A percentile compares a stretch with the other conserved stretches of the same genome.
Conservation (phyloP, 257 asterid genomes). For the Solanum piurae region DNA sequence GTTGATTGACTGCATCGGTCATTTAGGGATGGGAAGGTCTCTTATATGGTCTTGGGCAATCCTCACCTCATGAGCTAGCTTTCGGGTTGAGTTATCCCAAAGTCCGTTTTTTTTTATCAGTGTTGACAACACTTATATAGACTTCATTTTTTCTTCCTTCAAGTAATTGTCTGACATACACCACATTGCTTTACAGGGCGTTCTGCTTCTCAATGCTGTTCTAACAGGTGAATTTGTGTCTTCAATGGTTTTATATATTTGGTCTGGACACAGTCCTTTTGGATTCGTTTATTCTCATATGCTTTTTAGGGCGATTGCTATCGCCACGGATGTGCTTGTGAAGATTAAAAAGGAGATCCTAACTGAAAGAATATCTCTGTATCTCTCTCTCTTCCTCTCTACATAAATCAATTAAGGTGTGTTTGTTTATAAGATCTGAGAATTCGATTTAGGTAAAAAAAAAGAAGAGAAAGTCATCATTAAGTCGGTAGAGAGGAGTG, state of each 20-base stretch:
- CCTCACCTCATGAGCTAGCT: not conserved
- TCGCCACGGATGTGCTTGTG: not conserved
- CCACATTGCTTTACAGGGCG: slow-evolving; percentile 47
- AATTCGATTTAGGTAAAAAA: not conserved
- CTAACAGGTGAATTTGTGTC: slow-evolving; percentile 54
- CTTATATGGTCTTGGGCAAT: not conserved
- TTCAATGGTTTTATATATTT: not conserved
- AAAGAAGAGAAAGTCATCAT: not conserved
- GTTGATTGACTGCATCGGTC: not conserved
- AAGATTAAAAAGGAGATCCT: not conserved
- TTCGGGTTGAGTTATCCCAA: not conserved
- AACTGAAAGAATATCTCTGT: not conserved
- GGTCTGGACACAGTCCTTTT: not conserved
- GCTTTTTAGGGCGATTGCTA: not conserved
- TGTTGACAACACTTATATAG: not conserved
- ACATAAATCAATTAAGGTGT: not conserved
- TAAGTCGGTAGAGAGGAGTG: not conserved
- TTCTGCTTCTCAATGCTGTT: slow-evolving; percentile 90
- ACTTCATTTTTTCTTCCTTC: not conserved
- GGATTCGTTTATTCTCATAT: not conserved
- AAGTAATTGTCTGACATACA: slow-evolving; percentile 9
- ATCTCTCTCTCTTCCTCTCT: not conserved
- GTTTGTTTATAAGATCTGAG: not conserved
- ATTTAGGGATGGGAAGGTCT: not conserved
- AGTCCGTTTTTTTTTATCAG: not conserved